Evolutionary conservation across 257 asterid species (phyloP), one percentile per base, ranked within the genome.

Genomic region (Nicotiana benthamiana): DNA sequence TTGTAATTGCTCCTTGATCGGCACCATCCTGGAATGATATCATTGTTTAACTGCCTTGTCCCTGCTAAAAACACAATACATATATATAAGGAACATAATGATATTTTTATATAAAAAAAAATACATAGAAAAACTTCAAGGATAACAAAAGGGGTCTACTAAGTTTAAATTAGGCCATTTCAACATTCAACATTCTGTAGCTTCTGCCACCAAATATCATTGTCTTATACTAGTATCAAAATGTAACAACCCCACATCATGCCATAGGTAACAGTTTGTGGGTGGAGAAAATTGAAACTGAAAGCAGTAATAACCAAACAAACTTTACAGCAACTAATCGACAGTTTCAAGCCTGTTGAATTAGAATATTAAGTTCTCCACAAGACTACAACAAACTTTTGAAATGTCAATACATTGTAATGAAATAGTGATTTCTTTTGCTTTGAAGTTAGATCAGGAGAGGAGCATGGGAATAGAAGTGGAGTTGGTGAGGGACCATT

Each of bases 371-470:
- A 30, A 32, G 16, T 36, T 68, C 76, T 36, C 32, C 76, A 36
- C 75, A 32, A 34, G 75, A 66, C 53, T 1, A 34, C 9, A 26
- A 62, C 34, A 26, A 62, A 13, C 13, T 62, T 40, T 62, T 62
- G 68, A 26, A 62, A 62, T 62, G 68, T 9, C n/a, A 32, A 30
- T 68, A 68, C 51, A 40, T 40, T 68, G 54, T 40, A 67, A 9
- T 5, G 56, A 36, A 36, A 36, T 30, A 40, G 40, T 11, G 11
- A 68, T 68, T 68, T 68, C 20, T 20, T 67, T 68, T 40, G 76
- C 76, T 36, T 68, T 68, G 76, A 40, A 68, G 56, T 68, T 68
- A 40, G 76, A 36, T 56, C 76, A 68, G n/a, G 76, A 36, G 32
- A 68, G n/a, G 18, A 32, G 56, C 12, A 68, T 40, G 75, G 18